Evolutionary conservation across 352 stramenopile genomes (phyloP), one percentile per base, ranked within the genome.

Genomic region (Phytophthora pseudosyringae): DNA sequence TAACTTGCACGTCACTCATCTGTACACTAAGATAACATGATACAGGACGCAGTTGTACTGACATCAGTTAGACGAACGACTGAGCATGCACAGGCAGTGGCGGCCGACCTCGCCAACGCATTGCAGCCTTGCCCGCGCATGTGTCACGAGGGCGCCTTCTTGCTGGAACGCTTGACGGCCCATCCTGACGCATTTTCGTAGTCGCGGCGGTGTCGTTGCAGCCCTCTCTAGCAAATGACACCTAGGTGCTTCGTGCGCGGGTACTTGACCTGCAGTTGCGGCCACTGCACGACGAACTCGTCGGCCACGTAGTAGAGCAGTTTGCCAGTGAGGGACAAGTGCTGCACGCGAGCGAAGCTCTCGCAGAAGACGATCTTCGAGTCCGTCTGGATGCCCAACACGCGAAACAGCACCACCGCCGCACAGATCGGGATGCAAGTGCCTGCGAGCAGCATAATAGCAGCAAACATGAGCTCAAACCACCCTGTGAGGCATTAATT

Each of bases 241-340:
- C 93, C 93, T n/a, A 97, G 69, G 57, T 97, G 94, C 41, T 83
- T 92, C 12, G 87, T 89, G 32, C 73, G 72, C 16, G 86, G 84
- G 76, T 97, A 98, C 57, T 87, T 76, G 31, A 63, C 35, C 49
- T 94, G 86, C 52, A 98, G 69, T 67, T 97, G 80, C 50, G 90
- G 83, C 96, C 96, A 99, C 77, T 98, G 95, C 26, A 98, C 90
- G 3, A 98, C 79, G 71, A 98, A 98, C 56, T 96, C 79, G 73
- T 99, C 96, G 0, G 88, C 91, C 36, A 98, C 71, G 40, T 88
- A 90, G 79, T 98, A 98, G 16, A 98, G 78, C 26, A 99, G 54
- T 61, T 96, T 97, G 26, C 96, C 96, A 3, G 94, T 97, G 45
- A 99, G 80, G 38, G 91, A 98, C 7, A 99, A 79, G 57, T 84